A percentile compares a stretch with the other conserved stretches of the same genome.
Evolutionary conservation across 1,284 basidiomycete genomes (phyloP).

Genomic region (Ustilago loliicola): DNA sequence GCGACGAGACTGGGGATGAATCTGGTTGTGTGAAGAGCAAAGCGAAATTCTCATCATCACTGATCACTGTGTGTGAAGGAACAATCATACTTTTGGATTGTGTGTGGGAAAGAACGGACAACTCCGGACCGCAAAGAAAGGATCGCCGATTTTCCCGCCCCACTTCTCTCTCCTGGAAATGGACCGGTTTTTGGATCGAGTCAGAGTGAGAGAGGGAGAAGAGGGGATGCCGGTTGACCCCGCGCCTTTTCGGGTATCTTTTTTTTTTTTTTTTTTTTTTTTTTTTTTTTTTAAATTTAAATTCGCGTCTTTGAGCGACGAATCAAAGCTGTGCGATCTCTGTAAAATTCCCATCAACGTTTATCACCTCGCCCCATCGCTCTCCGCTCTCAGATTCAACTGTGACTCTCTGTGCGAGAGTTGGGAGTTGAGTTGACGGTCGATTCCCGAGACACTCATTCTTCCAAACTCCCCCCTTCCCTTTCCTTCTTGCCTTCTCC

Average conservation of each 20-base stretch:
- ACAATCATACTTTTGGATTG: too few relatives aligned
- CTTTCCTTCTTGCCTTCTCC: not conserved
- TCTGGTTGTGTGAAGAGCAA: too few relatives aligned
- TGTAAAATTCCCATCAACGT: too few relatives aligned
- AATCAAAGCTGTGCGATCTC: not conserved
- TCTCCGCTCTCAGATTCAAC: not conserved
- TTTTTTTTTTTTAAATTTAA: not conserved
- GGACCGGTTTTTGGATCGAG: too few relatives aligned
- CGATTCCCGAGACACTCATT: not conserved
- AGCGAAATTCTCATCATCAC: too few relatives aligned
- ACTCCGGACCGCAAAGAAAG: not conserved
- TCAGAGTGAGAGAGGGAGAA: not conserved
- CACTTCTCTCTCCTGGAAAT: too few relatives aligned
- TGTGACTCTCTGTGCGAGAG: not conserved
- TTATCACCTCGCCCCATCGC: too few relatives aligned
- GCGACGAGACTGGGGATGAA: too few relatives aligned
- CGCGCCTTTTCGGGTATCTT: constrained; percentile 10
- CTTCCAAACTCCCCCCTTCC: not conserved
- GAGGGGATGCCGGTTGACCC: not conserved
- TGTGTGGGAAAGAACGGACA: not conserved
- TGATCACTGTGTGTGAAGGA: not conserved
- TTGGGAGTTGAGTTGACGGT: not conserved
- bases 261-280: not conserved
- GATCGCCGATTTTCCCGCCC: not conserved
- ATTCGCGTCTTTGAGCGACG: not conserved